Percentiles rank a stretch among this genome's conserved stretches.
These are phyloP conservation scores for Saturnispora diversa DNA, from an alignment of 805 yeast species.

Conservation along the genomic window DNA sequence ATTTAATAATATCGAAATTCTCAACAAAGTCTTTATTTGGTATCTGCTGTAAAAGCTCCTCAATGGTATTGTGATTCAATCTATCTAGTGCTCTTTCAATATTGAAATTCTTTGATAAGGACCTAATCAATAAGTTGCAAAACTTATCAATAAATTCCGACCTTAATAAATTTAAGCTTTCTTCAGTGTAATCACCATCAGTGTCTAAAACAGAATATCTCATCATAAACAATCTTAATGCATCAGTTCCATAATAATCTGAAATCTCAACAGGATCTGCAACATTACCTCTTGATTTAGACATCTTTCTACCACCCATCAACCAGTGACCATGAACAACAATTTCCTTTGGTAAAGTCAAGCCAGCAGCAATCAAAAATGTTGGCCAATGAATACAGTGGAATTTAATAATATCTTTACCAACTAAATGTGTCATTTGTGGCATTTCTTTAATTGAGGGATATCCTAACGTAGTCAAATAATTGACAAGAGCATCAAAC, in stretches of 20 bases:
- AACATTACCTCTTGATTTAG: conserved; percentile 86
- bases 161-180: conserved; percentile 42
- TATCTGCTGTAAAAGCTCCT: conserved; percentile 17
- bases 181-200: conserved; percentile 75
- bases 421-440: conserved; percentile 61
- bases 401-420: conserved; percentile 84
- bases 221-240: conserved; percentile 66
- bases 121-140: conserved; percentile 70
- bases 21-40: conserved; percentile 14
- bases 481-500: conserved; percentile 91
- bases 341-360: conserved; percentile 62
- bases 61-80: conserved; percentile 22
- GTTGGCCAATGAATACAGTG: conserved; percentile 95
- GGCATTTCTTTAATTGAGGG: conserved; percentile 29
- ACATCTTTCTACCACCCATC: conserved; percentile 84
- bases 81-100: conserved; percentile 37
- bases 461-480: conserved; percentile 61
- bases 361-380: conserved; percentile 72
- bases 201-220: conserved; percentile 65
- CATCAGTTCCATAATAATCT: conserved; percentile 59
- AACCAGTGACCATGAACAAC: conserved; percentile 95
- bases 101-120: conserved; percentile 63
- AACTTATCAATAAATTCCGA: conserved; percentile 70
- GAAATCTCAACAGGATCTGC: conserved; percentile 77
- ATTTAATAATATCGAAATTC: conserved; percentile 24